Conservation (phyloP, 345 rosid genomes). For the Gossypium mustelinum region DNA sequence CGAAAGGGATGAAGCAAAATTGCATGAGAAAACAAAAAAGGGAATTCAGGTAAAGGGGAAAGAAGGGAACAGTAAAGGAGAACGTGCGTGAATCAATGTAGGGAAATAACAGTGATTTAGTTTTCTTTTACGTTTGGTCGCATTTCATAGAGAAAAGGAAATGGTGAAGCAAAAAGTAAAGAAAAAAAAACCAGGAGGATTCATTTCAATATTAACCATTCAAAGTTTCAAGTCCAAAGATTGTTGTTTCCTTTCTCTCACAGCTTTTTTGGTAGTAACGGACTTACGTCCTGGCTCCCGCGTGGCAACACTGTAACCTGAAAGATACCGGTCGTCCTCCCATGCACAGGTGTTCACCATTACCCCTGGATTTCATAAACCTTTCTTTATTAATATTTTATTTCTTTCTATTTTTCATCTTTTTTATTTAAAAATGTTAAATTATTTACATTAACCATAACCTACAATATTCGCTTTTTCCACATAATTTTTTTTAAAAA, state of each 20-base stretch:
- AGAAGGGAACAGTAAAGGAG: neutral
- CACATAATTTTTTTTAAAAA: too few species aligned
- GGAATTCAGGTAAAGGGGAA: neutral
- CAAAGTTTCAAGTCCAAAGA: neutral
- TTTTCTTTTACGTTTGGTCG: conserved; percentile 7
- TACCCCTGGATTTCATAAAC: too few species aligned
- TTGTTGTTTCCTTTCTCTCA: too few species aligned
- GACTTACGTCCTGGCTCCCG: neutral
- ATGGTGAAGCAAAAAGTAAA: neutral
- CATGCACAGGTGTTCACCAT: too few species aligned
- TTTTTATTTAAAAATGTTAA: too few species aligned
- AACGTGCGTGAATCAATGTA: neutral
- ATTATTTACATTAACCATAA: too few species aligned
- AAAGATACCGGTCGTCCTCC: neutral
- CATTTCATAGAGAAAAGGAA: neutral
- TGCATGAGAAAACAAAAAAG: neutral
- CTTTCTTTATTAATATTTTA: too few species aligned
- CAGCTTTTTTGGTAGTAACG: neutral
- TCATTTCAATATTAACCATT: neutral
- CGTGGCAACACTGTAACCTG: neutral
- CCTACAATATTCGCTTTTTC: too few species aligned
- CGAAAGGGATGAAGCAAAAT: neutral
- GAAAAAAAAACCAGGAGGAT: neutral
- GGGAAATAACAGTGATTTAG: conserved; percentile 3
- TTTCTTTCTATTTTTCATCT: too few species aligned